These are phyloP conservation scores for Komagataea norvegica DNA, from an alignment of 1,139 yeast genomes.

Conservation along the genomic window DNA sequence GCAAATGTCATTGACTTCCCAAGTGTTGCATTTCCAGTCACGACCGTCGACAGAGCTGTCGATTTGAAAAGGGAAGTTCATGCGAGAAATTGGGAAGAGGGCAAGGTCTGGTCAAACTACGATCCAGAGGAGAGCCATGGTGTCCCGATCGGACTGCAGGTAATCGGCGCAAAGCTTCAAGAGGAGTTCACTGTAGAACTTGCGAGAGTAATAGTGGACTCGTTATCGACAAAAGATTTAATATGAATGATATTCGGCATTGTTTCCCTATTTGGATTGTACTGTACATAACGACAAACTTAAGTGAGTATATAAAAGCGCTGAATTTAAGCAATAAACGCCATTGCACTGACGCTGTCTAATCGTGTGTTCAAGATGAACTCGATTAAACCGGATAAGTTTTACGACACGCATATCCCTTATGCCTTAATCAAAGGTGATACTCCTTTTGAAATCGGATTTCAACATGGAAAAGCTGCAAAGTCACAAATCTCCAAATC, in stretches of 20 bases:
- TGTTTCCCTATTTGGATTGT: no score
- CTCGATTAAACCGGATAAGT: no score
- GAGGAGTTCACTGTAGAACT: slow-evolving; percentile 39
- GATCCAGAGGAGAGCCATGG: slow-evolving; percentile 35
- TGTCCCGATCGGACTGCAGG: slow-evolving; percentile 39
- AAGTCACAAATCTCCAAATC: slow-evolving; percentile 14
- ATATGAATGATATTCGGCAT: no score
- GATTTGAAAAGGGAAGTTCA: slow-evolving; percentile 18
- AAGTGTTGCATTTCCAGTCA: slow-evolving; percentile 39
- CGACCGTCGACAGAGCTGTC: slow-evolving; percentile 34
- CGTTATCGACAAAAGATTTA: no score
- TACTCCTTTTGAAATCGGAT: slow-evolving; percentile 18
- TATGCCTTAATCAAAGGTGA: slow-evolving; percentile 15
- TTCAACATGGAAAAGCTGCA: slow-evolving; percentile 20
- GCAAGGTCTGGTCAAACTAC: slow-evolving; percentile 24
- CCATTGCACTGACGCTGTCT: no score
- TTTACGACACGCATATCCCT: slow-evolving; percentile 20
- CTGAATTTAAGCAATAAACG: no score
- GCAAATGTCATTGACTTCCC: slow-evolving; percentile 39
- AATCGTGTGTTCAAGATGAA: no score
- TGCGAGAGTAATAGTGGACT: slow-evolving; percentile 25
- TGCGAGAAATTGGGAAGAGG: slow-evolving; percentile 14
- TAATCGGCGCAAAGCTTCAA: slow-evolving; percentile 37
- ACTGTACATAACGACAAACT: no score
- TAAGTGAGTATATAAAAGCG: no score